Evolutionary conservation across 331 rosid species (phyloP).

Genomic region (Ulmus americana): DNA sequence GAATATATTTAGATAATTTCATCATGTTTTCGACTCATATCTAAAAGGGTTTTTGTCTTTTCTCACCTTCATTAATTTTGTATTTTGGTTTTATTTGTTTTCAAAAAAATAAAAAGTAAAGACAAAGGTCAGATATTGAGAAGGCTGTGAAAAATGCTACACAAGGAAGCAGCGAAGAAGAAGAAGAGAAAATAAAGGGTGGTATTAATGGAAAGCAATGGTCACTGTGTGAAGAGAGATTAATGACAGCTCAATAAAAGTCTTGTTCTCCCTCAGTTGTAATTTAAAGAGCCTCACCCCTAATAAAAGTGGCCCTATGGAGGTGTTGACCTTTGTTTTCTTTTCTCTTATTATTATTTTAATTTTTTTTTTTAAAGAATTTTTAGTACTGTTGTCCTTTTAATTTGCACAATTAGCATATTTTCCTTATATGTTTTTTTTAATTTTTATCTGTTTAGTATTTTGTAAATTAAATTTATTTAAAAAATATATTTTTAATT

Average conservation of each 20-base stretch:
- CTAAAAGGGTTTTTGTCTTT: neutral
- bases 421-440: too few relatives aligned
- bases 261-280: neutral
- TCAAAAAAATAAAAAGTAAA: neutral
- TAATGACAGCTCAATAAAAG: constrained; percentile 8
- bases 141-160: neutral
- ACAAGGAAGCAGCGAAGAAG: constrained; percentile 20
- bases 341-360: too few relatives aligned
- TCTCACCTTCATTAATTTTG: neutral
- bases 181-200: neutral
- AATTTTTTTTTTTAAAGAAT: too few relatives aligned
- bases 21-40: neutral
- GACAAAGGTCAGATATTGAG: constrained; percentile 1
- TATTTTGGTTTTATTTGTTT: neutral
- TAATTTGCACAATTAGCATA: too few relatives aligned
- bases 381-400: too few relatives aligned
- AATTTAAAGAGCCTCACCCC: neutral
- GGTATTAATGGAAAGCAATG: constrained; percentile 14
- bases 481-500: too few relatives aligned
- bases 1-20: too few relatives aligned
- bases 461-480: too few relatives aligned
- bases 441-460: too few relatives aligned
- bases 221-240: constrained; percentile 12
- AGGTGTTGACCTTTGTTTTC: constrained; percentile 17
- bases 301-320: constrained; percentile 7